phyloP scores from a whole-genome alignment of 441 rosid species.

The Adansonia madagascariensis region DNA sequence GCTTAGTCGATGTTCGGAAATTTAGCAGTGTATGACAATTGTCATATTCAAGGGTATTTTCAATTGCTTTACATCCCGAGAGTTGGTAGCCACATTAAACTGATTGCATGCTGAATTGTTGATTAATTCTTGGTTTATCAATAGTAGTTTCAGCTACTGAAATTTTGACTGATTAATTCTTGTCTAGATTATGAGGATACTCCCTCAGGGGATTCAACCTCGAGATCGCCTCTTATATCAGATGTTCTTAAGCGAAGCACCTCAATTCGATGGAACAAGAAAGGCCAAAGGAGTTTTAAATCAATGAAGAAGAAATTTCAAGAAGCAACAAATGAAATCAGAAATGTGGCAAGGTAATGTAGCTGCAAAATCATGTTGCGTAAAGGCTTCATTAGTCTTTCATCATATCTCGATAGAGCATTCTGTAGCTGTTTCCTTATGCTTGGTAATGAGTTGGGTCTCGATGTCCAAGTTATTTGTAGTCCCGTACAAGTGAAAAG shows the following conservation, averaged over 20 bases:
- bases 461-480: background rate
- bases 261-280: conserved; percentile 70
- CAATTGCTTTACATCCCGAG: background rate
- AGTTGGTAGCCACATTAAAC: background rate
- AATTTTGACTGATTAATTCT: conserved; percentile 1
- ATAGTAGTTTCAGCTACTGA: conserved; percentile 7
- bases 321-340: conserved; percentile 77
- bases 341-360: conserved; percentile 47
- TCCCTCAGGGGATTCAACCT: conserved; percentile 45
- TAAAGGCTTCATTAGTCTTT: background rate
- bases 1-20: background rate
- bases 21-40: background rate
- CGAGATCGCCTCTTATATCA: conserved; percentile 53
- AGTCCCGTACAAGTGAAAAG: background rate
- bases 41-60: background rate
- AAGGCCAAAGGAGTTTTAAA: conserved; percentile 63
- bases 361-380: background rate
- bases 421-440: background rate
- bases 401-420: background rate
- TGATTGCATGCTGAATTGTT: conserved; percentile 8
- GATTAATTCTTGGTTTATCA: background rate
- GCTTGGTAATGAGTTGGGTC: background rate
- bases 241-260: conserved; percentile 73
- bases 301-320: conserved; percentile 82
- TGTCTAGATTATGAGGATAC: conserved; percentile 75